Base-by-base conservation (phyloP, 805 yeast species). In the Hanseniaspora pseudoguilliermondii region DNA sequence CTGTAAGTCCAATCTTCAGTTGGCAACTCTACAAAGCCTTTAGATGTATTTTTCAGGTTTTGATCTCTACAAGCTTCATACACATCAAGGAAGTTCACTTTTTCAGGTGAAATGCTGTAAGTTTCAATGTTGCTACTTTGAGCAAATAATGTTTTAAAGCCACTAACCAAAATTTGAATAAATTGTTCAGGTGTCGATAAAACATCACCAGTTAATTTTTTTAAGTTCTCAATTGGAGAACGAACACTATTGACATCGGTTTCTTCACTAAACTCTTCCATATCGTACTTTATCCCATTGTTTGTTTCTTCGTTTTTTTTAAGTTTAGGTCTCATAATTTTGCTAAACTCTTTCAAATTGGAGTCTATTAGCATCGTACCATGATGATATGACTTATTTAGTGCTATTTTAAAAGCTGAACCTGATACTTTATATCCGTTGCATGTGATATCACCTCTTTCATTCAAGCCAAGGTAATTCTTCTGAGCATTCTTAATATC, bases 291-390 rank as follows among this genome's bases (percentile, higher is more conserved):
- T 11, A 27, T 50, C 13, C 35, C 34, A 23, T 43, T 36, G 5
- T 35, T 20, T n/a, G 13, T 10, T 11, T 20, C 49, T 20, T 18
- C 38, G 15, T 20, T 34, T 7, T 29, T 46, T 34, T 46, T 46
- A 5, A 69, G 67, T 44, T 73, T 75, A 16, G 82, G 71, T 38
- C 76, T 75, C 57, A 93, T 71, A 15, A 87, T 65, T n/a, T 78
- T 72, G 1, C 81, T 72, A 57, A 93, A 72, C 0, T 74, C 68
- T n/a, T 73, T 73, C 27, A 93, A 69, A 40, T 81, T 73, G 43
- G 95, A 81, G 55, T 78, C 71, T 25, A 93, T 71, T 8, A 93
- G 73, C 96, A 93, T 86, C 0, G 99, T 93, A 0, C 97, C 98
- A 70, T 93, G 99, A 65, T 93, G 98, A 61, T 90, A 83, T 7